Evolutionary conservation across 495 filamentous ascomycete species (phyloP), one percentile per base, ranked within the genome.

Genomic region (Paragyromitra xinjiangensis): DNA sequence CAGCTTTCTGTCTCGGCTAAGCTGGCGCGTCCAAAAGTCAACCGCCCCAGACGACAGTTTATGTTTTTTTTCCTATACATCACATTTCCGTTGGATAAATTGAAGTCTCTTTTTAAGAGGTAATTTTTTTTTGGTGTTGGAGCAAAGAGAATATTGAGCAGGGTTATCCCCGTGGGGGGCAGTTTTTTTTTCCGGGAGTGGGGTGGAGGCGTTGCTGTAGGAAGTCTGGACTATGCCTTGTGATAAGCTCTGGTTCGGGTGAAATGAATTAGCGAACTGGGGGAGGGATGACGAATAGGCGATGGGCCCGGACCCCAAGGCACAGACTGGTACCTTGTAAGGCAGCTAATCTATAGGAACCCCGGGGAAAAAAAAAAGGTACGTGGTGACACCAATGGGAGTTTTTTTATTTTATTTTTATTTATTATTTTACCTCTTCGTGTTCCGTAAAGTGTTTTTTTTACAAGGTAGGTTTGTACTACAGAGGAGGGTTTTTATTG

Each of bases 81-180:
- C 70, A 73, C 48, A 45, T 67, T 73, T 64, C 9, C 48, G 42
- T 55, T 44, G 45, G 64, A 56, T 56, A 53, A 34, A 64, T 64
- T 37, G 29, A 37, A 19, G 16, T 6, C 61, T 58, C 29, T 51
- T 55, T 45, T 51, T 11, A 12, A 24, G 19, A 39, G 6, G n/a
- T 2, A 9, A 37, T 24, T 22, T 22, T 22, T 48, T 48, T 22
- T 37, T 45, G 9, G 12, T 1, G 37, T 11, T 19, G 2, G 42
- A 26, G 44, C 12, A 14, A 4, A 11, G 26, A 14, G 8, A 39
- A 6, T 3, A 34, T 68, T 40, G 39, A 42, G 53, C 64, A 51
- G 51, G 64, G 61, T 66, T 66, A 29, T 12, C 4, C 26, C 53
- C 34, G 39, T 56, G 62, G 48, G 70, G 70, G 69, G 44, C 44